Conservation (phyloP, 1,284 basidiomycete species). For the Ustilago hordei region DNA sequence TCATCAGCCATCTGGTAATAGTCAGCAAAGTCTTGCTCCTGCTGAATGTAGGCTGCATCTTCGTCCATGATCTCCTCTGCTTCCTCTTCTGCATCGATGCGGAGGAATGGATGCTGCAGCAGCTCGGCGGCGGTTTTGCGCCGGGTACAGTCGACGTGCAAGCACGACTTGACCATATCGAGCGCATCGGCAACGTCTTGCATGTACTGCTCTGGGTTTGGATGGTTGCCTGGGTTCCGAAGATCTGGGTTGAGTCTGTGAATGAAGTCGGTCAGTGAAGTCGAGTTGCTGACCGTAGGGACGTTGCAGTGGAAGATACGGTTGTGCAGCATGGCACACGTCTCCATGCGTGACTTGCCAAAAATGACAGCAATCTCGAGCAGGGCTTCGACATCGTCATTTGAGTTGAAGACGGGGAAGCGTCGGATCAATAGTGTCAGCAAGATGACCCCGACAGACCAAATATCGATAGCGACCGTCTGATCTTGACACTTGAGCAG, state of each 20-base stretch:
- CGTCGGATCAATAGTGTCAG: slow-evolving; percentile 91
- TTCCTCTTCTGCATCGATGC: slow-evolving; percentile 25
- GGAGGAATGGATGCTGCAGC: slow-evolving; percentile 62
- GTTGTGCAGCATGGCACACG: slow-evolving; percentile 84
- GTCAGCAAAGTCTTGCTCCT: slow-evolving; percentile 33
- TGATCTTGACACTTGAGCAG: slow-evolving; percentile 94
- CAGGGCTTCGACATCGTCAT: slow-evolving; percentile 92
- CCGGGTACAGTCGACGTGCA: slow-evolving; percentile 64
- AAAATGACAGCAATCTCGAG: slow-evolving; percentile 93
- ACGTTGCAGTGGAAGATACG: slow-evolving; percentile 65
- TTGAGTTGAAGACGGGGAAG: slow-evolving; percentile 94
- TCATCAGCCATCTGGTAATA: slow-evolving; percentile 27
- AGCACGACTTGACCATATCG: slow-evolving; percentile 59
- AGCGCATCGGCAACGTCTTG: slow-evolving; percentile 60
- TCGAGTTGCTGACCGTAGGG: slow-evolving; percentile 45
- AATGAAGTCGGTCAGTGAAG: slow-evolving; percentile 61
- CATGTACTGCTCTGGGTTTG: slow-evolving; percentile 56
- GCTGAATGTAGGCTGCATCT: slow-evolving; percentile 12
- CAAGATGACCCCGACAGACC: slow-evolving; percentile 92
- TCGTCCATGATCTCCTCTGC: slow-evolving; percentile 28
- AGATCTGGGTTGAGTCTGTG: slow-evolving; percentile 60
- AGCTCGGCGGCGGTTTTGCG: slow-evolving; percentile 60
- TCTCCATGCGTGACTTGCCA: slow-evolving; percentile 85
- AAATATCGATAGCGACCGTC: slow-evolving; percentile 91
- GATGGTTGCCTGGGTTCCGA: slow-evolving; percentile 47